phyloP scores from a whole-genome alignment of 345 rosid species.

The Boechera retrofracta region DNA sequence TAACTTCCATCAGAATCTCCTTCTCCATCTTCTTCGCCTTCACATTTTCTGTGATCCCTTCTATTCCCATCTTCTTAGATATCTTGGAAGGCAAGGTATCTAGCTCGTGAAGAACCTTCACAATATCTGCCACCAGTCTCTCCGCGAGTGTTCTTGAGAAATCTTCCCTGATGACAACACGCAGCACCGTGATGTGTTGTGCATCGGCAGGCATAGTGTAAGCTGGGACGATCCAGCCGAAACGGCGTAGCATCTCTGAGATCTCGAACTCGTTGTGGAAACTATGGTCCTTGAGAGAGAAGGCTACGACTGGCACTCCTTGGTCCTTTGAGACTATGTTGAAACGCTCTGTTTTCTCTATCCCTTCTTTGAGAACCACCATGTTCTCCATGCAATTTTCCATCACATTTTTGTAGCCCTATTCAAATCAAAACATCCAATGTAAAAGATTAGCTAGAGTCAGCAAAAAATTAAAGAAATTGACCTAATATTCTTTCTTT shows the following conservation, averaged over 20 bases:
- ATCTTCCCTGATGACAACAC: constrained; percentile 91
- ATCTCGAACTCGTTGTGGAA: constrained; percentile 77
- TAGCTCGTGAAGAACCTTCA: constrained; percentile 62
- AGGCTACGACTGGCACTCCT: constrained; percentile 91
- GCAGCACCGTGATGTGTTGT: constrained; percentile 84
- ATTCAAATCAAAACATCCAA: constrained; percentile 1
- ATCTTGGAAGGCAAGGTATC: constrained; percentile 54
- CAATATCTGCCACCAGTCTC: constrained; percentile 68
- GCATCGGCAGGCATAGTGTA: constrained; percentile 94
- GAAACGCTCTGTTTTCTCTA: constrained; percentile 74
- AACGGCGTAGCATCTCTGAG: constrained; percentile 79
- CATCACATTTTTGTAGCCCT: constrained; percentile 90
- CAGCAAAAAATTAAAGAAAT: not conserved
- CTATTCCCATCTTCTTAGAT: constrained; percentile 38
- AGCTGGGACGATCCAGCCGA: constrained; percentile 96
- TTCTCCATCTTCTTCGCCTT: constrained; percentile 51
- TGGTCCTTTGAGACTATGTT: constrained; percentile 79
- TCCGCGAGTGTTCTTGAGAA: constrained; percentile 91
- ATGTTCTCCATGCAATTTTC: constrained; percentile 86
- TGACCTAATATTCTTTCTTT: not conserved
- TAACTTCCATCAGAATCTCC: constrained; percentile 59
- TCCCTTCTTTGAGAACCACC: constrained; percentile 67
- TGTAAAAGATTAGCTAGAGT: not conserved
- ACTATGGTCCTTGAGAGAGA: constrained; percentile 78
- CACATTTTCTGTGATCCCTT: constrained; percentile 7